Evolutionary conservation across 2,329 filamentous ascomycete species (phyloP).

Genomic region (Xylariaceae sp.): DNA sequence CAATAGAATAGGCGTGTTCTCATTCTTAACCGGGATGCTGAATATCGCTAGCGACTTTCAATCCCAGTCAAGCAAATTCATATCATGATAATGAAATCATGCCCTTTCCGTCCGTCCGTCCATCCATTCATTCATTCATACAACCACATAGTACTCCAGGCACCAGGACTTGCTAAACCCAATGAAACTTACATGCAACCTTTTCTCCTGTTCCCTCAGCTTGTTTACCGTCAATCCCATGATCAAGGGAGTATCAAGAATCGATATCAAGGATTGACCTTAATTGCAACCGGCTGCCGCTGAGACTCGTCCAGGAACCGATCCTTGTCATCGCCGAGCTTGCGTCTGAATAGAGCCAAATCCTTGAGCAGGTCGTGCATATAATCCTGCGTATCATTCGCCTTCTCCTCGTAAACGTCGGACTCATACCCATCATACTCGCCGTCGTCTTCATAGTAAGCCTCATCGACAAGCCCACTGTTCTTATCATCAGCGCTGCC

Average conservation of each 20-base stretch:
- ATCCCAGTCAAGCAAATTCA: constrained; percentile 3
- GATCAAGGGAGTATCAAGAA: constrained; percentile 22
- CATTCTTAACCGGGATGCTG: constrained; percentile 3
- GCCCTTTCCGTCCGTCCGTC: constrained; percentile 5
- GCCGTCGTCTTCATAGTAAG: constrained; percentile 57
- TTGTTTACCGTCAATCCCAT: background rate
- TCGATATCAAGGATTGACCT: constrained; percentile 42
- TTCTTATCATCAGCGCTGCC: constrained; percentile 35
- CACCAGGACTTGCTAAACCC: constrained; percentile 21
- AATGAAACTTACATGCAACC: constrained; percentile 4
- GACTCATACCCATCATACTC: constrained; percentile 42
- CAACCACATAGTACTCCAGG: constrained; percentile 19
- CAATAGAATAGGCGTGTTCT: constrained; percentile 9
- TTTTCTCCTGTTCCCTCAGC: background rate
- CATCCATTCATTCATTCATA: constrained; percentile 7
- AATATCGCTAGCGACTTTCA: background rate
- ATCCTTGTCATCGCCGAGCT: constrained; percentile 76
- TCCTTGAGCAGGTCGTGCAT: constrained; percentile 83
- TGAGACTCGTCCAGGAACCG: constrained; percentile 65
- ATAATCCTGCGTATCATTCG: constrained; percentile 70
- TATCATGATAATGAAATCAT: constrained; percentile 16
- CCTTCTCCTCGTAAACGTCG: constrained; percentile 49
- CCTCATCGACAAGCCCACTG: constrained; percentile 44
- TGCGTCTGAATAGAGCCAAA: constrained; percentile 73
- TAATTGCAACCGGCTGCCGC: constrained; percentile 44